phyloP scores from a whole-genome alignment of 2,329 filamentous ascomycete genomes.

The Aschersonia sp. region DNA sequence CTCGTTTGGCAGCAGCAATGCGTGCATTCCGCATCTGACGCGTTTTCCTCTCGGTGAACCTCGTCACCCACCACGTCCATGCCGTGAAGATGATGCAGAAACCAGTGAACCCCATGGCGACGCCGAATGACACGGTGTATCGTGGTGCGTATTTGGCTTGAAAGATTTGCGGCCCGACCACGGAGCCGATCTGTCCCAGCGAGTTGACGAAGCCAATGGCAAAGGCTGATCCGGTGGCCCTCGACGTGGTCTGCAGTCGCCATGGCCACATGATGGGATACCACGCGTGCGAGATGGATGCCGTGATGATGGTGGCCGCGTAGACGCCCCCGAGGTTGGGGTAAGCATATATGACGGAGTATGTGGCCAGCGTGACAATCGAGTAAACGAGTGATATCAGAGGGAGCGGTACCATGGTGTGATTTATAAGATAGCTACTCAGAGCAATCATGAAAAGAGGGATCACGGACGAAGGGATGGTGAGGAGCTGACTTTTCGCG shows the following conservation, averaged over 20 bases:
- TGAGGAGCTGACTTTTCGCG: slow-evolving; percentile 31
- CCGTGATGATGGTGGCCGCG: slow-evolving; percentile 28
- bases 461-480: slow-evolving; percentile 28
- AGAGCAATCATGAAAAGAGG: slow-evolving; percentile 25
- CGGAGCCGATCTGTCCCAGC: slow-evolving; percentile 33
- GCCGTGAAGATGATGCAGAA: slow-evolving; percentile 24
- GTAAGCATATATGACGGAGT: slow-evolving; percentile 25
- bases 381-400: slow-evolving; percentile 27
- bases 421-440: slow-evolving; percentile 27
- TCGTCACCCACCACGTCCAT: slow-evolving; percentile 29
- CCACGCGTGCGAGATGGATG: slow-evolving; percentile 25
- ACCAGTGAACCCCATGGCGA: slow-evolving; percentile 28
- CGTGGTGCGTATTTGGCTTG: slow-evolving; percentile 26
- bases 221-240: slow-evolving; percentile 33
- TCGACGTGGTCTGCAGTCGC: slow-evolving; percentile 30
- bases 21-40: slow-evolving; percentile 26
- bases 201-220: slow-evolving; percentile 34
- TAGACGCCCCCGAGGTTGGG: slow-evolving; percentile 31
- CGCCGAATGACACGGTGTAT: slow-evolving; percentile 27
- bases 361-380: slow-evolving; percentile 21
- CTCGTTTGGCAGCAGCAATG: slow-evolving; percentile 22
- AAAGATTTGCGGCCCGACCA: slow-evolving; percentile 30
- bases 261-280: slow-evolving; percentile 37
- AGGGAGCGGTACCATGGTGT: slow-evolving; percentile 25
- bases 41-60: slow-evolving; percentile 27